Evolutionary conservation across 768 basidiomycete genomes (phyloP), one percentile per base, ranked within the genome.

Genomic region (Hygrophorus russula): DNA sequence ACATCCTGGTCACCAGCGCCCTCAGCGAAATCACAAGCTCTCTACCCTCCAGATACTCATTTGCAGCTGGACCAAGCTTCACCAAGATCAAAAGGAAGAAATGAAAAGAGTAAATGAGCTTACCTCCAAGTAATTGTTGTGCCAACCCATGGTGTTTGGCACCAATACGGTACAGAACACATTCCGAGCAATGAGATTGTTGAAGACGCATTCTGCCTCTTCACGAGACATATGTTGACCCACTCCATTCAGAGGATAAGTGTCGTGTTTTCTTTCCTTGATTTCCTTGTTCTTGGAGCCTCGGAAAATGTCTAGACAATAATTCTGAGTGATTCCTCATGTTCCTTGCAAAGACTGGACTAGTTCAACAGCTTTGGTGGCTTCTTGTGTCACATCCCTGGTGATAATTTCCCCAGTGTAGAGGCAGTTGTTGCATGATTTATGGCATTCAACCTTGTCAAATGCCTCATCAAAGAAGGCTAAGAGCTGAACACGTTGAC

Each of bases 381-480:
- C 86, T 20, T 69, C 62, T 0, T 60, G 54, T 0, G 80, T 80
- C n/a, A 88, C 70, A 55, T 96, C 80, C 31, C 69, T 61, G 9
- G 61, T 63, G 13, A 69, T 55, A 4, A 70, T 52, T 7, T 62
- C 66, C 12, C 67, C 64, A 27, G 66, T 64, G 40, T 72, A 65
- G 35, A 71, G 61, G 56, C 96, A 99, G 49, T 88, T 92, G 59
- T 98, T 88, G 59, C 96, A 99, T 3, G 71, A 69, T 32, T 68
- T 64, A 30, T 72, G 59, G 55, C 96, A 99, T 12, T 76, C 51
- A 17, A 56, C 63, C 27, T 71, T 64, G 47, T 82, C 72, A 60
- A 97, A 97, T 7, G 66, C 65, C 57, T 99, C 88, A 48, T 77
- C 79, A 52, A 96, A 98, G 59, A 88, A 87, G n/a, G 73, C 71